Conservation (phyloP, 441 rosid genomes). For the Croton laevigatus region DNA sequence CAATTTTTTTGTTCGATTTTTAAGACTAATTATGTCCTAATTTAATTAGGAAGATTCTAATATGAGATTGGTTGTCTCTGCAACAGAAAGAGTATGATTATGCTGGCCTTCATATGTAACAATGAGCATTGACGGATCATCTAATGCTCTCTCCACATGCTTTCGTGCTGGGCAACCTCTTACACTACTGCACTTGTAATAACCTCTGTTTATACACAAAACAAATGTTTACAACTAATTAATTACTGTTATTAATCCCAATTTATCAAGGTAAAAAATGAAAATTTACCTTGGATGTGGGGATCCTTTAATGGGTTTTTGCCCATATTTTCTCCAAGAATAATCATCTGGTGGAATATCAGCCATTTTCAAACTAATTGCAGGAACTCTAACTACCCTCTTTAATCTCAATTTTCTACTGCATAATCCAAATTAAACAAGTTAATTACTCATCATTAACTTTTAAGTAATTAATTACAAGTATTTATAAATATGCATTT, state of each 20-base stretch:
- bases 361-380: constrained; percentile 65
- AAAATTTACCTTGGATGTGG: constrained; percentile 77
- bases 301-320: constrained; percentile 83
- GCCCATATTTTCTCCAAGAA: constrained; percentile 82
- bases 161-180: constrained; percentile 98
- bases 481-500: too few species aligned
- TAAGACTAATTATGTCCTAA: not conserved
- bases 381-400: constrained; percentile 65
- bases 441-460: not conserved
- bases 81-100: constrained; percentile 62
- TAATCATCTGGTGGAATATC: constrained; percentile 79
- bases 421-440: not conserved
- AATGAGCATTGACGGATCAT: constrained; percentile 71
- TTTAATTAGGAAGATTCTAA: constrained; percentile 83
- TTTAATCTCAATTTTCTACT: constrained; percentile 59
- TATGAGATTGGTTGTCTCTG: constrained; percentile 61
- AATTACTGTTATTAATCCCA: too few species aligned
- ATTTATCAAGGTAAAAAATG: too few species aligned
- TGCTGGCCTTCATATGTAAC: constrained; percentile 95
- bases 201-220: constrained; percentile 62
- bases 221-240: too few species aligned
- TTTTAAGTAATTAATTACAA: not conserved
- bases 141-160: constrained; percentile 84
- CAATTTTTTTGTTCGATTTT: not conserved
- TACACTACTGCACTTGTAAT: constrained; percentile 92